Evolutionary conservation across 2,329 filamentous ascomycete species (phyloP).

Genomic region (Verruconis gallopava): DNA sequence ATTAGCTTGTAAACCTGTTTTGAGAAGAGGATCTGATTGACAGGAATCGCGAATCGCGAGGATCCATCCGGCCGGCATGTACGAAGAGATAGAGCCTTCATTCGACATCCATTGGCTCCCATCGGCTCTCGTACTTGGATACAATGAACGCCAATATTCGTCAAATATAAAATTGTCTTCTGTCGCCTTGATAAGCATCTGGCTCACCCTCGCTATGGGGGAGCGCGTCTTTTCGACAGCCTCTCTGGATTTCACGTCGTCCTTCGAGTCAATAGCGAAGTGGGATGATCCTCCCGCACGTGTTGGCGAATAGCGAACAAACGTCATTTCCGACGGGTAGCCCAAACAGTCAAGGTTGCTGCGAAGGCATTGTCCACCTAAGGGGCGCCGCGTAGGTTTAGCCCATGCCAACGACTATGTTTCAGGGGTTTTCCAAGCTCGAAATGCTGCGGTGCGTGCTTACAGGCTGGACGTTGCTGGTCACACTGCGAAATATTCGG

Average conservation of each 20-base stretch:
- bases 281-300: not conserved
- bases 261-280: not conserved
- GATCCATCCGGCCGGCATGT: not conserved
- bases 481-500: slow-evolving; percentile 3
- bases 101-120: not conserved
- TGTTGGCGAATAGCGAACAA: slow-evolving; percentile 2
- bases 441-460: too few relatives aligned
- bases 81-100: not conserved
- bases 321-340: slow-evolving; percentile 2
- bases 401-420: too few relatives aligned
- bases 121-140: not conserved
- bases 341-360: slow-evolving; percentile 7
- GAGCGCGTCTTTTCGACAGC: not conserved
- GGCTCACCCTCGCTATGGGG: not conserved
- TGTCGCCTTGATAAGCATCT: not conserved
- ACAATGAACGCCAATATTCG: slow-evolving; percentile 7
- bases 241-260: not conserved
- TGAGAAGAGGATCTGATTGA: not conserved
- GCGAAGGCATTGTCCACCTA: slow-evolving; percentile 6
- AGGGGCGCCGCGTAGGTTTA: too few relatives aligned
- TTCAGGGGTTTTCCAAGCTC: too few relatives aligned
- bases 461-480: slow-evolving; percentile 3
- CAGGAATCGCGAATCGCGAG: not conserved
- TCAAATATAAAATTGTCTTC: slow-evolving; percentile 1
- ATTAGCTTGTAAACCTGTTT: not conserved